These are phyloP conservation scores for Teratosphaeria gauchensis DNA, from an alignment of 2,329 filamentous ascomycete species.

Conservation along the genomic window DNA sequence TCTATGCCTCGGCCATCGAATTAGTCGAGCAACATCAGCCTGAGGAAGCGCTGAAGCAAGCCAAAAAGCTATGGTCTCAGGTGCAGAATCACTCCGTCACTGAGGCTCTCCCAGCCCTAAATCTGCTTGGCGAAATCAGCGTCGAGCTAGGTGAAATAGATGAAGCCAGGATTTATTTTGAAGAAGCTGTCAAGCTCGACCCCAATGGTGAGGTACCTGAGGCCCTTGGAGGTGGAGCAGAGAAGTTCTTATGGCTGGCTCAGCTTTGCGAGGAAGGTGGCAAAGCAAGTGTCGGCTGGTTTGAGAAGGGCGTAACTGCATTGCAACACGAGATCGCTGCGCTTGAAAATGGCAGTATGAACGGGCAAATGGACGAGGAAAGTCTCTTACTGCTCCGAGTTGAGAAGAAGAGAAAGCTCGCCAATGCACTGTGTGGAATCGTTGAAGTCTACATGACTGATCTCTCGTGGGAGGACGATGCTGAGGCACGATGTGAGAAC, in stretches of 20 bases:
- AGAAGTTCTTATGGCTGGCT: slow-evolving; percentile 92
- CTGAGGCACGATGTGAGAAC: slow-evolving; percentile 76
- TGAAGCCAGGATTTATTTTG: slow-evolving; percentile 61
- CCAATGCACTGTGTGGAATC: slow-evolving; percentile 86
- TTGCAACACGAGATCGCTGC: slow-evolving; percentile 62
- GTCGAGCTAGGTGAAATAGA: slow-evolving; percentile 77
- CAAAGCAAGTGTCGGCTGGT: slow-evolving; percentile 51
- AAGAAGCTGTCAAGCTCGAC: slow-evolving; percentile 65
- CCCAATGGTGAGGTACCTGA: slow-evolving; percentile 62
- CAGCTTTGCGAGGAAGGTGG: slow-evolving; percentile 66
- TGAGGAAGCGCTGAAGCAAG: slow-evolving; percentile 46
- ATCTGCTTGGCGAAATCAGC: slow-evolving; percentile 69
- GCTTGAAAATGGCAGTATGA: slow-evolving; percentile 41
- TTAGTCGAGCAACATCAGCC: slow-evolving; percentile 50
- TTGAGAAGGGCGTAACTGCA: slow-evolving; percentile 58
- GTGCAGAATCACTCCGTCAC: slow-evolving; percentile 28
- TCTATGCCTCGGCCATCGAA: slow-evolving; percentile 48
- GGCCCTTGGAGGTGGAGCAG: slow-evolving; percentile 67
- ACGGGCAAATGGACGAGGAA: slow-evolving; percentile 22
- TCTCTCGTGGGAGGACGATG: slow-evolving; percentile 64
- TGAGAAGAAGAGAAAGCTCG: slow-evolving; percentile 72
- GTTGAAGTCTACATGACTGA: slow-evolving; percentile 99
- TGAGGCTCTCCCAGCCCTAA: slow-evolving; percentile 54
- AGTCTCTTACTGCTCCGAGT: slow-evolving; percentile 37
- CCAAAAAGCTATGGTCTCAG: slow-evolving; percentile 43